Evolutionary conservation across 2,329 filamentous ascomycete genomes (phyloP).

Genomic region (Aspergillus fijiensis): DNA sequence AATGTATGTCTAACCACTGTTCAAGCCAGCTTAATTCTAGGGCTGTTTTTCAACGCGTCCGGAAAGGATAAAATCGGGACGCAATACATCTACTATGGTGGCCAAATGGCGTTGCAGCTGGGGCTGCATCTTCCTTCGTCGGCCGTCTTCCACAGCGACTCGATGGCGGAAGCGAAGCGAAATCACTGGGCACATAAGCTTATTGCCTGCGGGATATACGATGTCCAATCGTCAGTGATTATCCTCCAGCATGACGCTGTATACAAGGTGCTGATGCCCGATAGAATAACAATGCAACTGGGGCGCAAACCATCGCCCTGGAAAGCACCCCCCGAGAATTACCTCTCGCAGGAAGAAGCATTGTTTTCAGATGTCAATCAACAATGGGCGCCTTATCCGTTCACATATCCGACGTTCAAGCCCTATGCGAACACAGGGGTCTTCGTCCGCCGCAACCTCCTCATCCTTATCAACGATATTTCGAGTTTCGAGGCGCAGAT

Average conservation of each 20-base stretch:
- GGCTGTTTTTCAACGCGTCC: neutral
- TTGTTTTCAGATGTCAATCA: neutral
- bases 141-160: neutral
- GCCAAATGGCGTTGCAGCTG: constrained; percentile 1
- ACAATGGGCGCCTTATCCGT: constrained; percentile 5
- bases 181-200: neutral
- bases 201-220: constrained; percentile 1
- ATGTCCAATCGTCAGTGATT: neutral
- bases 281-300: neutral
- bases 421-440: neutral
- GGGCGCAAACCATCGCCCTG: neutral
- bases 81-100: constrained; percentile 2
- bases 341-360: neutral
- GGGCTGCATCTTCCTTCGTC: neutral
- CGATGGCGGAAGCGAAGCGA: neutral
- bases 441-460: neutral
- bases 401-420: neutral
- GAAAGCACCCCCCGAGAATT: neutral
- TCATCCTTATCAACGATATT: neutral
- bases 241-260: neutral
- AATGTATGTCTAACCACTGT: neutral
- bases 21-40: constrained; percentile 1
- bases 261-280: neutral
- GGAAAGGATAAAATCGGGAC: constrained; percentile 3
- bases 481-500: neutral